Conservation (phyloP, 768 basidiomycete genomes). For the Piloderma croceum region DNA sequence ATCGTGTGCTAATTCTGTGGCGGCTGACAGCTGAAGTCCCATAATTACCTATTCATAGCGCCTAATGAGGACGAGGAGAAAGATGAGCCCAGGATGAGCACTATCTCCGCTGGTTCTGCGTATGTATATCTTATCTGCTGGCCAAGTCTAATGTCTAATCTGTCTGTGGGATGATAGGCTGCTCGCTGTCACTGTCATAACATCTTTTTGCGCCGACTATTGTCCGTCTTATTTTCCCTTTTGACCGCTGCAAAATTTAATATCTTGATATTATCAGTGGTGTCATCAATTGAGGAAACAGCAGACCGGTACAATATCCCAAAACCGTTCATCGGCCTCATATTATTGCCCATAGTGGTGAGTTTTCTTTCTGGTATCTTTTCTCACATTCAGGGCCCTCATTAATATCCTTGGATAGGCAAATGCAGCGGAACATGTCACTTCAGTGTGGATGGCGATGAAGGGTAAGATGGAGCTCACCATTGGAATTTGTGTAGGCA, state of each 20-base stretch:
- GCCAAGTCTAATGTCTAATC: background rate
- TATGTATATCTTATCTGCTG: constrained; percentile 14
- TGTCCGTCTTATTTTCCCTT: constrained; percentile 38
- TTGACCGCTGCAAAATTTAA: background rate
- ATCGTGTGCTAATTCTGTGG: too few species aligned
- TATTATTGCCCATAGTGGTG: constrained; percentile 84
- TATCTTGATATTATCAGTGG: constrained; percentile 42
- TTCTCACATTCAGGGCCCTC: too few species aligned
- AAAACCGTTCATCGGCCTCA: constrained; percentile 80
- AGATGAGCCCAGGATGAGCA: constrained; percentile 55
- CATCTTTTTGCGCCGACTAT: constrained; percentile 86
- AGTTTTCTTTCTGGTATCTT: constrained; percentile 18
- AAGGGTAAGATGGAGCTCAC: constrained; percentile 71
- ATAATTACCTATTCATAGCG: constrained; percentile 57
- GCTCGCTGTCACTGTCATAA: constrained; percentile 69
- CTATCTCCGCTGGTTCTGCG: constrained; percentile 56
- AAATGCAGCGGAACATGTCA: constrained; percentile 83
- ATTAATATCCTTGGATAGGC: constrained; percentile 38
- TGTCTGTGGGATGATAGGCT: constrained; percentile 55
- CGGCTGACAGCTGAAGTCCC: constrained; percentile 57
- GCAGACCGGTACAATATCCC: constrained; percentile 76
- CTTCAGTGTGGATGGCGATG: constrained; percentile 84
- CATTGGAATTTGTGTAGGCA: constrained; percentile 75
- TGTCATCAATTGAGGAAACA: constrained; percentile 89
- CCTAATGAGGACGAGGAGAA: constrained; percentile 33